Percentiles rank a stretch among this genome's conserved stretches.
Evolutionary conservation across 139 green algal genomes (phyloP).

Genomic region (Tetradesmus obliquus): DNA sequence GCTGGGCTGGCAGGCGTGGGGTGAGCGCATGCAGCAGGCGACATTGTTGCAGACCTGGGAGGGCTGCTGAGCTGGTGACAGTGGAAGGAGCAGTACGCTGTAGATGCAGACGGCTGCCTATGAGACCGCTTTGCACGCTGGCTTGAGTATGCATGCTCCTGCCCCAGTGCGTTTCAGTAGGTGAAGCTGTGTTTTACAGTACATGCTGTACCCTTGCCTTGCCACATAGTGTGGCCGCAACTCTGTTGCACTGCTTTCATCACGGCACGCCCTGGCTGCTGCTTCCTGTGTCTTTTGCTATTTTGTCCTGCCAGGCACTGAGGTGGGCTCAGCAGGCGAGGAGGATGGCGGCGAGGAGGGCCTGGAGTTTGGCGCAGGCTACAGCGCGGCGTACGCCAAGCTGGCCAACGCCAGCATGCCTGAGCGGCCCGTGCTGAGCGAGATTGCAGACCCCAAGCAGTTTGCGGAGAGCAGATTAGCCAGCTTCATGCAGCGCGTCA

Average conservation of each 20-base stretch:
- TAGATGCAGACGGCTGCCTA: too few species aligned
- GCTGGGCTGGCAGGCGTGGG: not conserved
- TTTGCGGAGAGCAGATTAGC: conserved; percentile 49
- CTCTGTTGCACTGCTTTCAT: too few species aligned
- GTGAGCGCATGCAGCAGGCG: not conserved
- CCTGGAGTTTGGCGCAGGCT: conserved; percentile 59
- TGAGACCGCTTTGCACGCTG: too few species aligned
- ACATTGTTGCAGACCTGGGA: not conserved
- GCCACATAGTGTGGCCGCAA: too few species aligned
- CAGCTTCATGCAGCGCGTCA: conserved; percentile 29
- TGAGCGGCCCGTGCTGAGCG: conserved; percentile 67
- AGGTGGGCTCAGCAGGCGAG: conserved; percentile 13
- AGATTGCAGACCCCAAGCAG: conserved; percentile 68
- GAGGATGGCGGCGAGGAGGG: conserved; percentile 50
- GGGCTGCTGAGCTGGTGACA: too few species aligned
- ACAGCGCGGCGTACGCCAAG: conserved; percentile 82
- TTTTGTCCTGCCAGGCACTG: not conserved
- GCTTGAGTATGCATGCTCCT: too few species aligned
- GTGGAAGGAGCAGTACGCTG: too few species aligned
- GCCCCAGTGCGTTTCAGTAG: too few species aligned
- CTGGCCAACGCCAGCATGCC: conserved; percentile 81
- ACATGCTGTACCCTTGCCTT: too few species aligned
- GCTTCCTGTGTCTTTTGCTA: not conserved
- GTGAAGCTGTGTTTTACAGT: too few species aligned
- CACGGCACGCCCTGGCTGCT: not conserved